Percentiles rank a stretch among this genome's conserved stretches.
phyloP scores from a whole-genome alignment of 495 filamentous ascomycete species.

The Xylaria scruposa region DNA sequence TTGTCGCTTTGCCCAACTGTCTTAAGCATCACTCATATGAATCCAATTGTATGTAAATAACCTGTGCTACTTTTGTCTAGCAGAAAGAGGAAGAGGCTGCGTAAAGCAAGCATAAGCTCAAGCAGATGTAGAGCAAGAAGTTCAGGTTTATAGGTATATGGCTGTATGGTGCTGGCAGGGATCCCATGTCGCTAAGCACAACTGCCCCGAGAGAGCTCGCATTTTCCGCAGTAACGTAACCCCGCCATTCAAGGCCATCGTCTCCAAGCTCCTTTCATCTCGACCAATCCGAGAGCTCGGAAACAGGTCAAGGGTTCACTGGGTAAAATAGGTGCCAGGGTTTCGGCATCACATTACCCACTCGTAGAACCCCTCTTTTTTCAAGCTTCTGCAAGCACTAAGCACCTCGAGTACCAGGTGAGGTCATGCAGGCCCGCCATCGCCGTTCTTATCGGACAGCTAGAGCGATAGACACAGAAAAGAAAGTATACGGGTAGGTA shows the following conservation, averaged over 20 bases:
- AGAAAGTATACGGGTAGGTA: background rate
- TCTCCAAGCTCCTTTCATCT: conserved; percentile 14
- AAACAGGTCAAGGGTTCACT: conserved; percentile 4
- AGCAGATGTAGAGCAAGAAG: background rate
- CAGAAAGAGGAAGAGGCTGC: background rate
- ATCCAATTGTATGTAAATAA: background rate
- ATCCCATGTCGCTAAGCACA: background rate
- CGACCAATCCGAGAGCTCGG: conserved; percentile 38
- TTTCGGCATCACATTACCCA: conserved; percentile 40
- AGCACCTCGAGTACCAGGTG: conserved; percentile 18
- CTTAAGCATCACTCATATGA: no score
- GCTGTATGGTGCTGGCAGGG: background rate
- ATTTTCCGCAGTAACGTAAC: conserved; percentile 30
- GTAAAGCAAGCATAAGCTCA: background rate
- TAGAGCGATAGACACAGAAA: background rate
- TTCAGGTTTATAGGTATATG: background rate
- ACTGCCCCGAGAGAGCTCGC: conserved; percentile 12
- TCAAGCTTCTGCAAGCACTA: conserved; percentile 34
- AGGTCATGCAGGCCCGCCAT: conserved; percentile 22
- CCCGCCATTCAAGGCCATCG: conserved; percentile 31
- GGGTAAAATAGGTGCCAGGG: conserved; percentile 18
- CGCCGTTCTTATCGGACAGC: background rate
- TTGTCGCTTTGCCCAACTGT: background rate
- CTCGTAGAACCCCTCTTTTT: conserved; percentile 40
- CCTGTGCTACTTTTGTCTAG: background rate